Evolutionary conservation across 352 stramenopile genomes (phyloP).

Genomic region (Globisporangium alternatum): DNA sequence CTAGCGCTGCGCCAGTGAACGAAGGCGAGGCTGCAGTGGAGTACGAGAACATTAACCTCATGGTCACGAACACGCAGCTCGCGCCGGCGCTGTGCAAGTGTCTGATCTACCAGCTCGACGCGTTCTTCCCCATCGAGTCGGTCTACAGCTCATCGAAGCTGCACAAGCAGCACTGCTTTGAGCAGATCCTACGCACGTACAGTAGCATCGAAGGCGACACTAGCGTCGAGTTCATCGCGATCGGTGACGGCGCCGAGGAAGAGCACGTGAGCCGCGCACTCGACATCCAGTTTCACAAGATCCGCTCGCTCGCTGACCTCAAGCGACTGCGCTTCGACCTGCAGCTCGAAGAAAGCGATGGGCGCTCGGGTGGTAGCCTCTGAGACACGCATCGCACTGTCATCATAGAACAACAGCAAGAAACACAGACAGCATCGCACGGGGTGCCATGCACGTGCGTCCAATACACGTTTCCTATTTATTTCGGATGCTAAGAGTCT

Average conservation of each 20-base stretch:
- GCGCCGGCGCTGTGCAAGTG: slow-evolving; percentile 81
- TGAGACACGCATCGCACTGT: background rate
- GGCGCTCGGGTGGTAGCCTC: background rate
- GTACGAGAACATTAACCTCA: slow-evolving; percentile 66
- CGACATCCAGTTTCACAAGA: slow-evolving; percentile 74
- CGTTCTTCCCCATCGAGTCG: slow-evolving; percentile 69
- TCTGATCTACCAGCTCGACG: slow-evolving; percentile 76
- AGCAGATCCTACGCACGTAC: slow-evolving; percentile 68
- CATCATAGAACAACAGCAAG: background rate
- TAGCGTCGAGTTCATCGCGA: slow-evolving; percentile 65
- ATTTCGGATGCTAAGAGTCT: background rate
- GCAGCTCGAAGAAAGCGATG: slow-evolving; percentile 32
- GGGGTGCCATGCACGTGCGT: background rate
- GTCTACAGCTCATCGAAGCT: slow-evolving; percentile 80
- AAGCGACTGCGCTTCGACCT: slow-evolving; percentile 58
- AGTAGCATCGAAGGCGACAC: slow-evolving; percentile 4
- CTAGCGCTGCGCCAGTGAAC: background rate
- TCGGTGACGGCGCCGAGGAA: slow-evolving; percentile 77
- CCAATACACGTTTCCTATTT: background rate
- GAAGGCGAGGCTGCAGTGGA: slow-evolving; percentile 19
- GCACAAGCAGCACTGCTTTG: slow-evolving; percentile 77
- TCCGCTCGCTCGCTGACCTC: slow-evolving; percentile 61
- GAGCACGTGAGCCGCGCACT: slow-evolving; percentile 67
- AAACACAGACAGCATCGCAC: background rate
- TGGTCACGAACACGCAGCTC: slow-evolving; percentile 83